Base-by-base conservation (phyloP, 129 eudicot species). In the Solidago caesia region DNA sequence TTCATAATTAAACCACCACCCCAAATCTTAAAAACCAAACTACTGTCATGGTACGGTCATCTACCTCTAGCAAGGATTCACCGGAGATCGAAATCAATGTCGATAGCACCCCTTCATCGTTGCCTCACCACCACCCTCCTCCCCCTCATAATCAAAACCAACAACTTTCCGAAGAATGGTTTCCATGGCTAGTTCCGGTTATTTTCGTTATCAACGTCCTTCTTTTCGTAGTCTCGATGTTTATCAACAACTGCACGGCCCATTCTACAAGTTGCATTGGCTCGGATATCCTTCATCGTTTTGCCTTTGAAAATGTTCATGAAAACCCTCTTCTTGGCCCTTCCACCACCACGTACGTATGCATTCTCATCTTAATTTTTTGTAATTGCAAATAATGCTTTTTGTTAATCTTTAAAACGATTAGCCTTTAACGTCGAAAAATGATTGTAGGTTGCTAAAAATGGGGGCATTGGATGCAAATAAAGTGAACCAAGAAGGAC, bases 291-390 rank as follows among this genome's bases (percentile, higher is more conserved):
- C 80, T 92, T 52, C 87, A 88, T 21, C 89, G 93, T 0, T 85
- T 85, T 41, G 82, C 96, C 7, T 92, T 92, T 43, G 89, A 91
- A 71, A 75, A 69, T 68, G 49, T 79, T 56, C 80, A 60, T 0
- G 86, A 87, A 73, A 92, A 92, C 78, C 98, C 98, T 15, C 84
- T 92, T 65, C 89, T 90, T 21, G 96, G 98, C 33, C 98, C 98
- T 64, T 79, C 96, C n/a, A 72, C 96, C 43, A 43, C 77, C 42
- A 90, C 96, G 98, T 92, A 49, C 47, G 87, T 63, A 8, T 6
- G 26, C 7, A 5, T 46, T 21, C 13, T 5, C 21, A 21, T 21
- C 21, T 21, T 21, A 33, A 33, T 33, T 33, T 33, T 33, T 33
- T 3, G 39, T 33, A 33, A 33, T 33, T 33, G 39, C 2, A 33